Conservation (phyloP, 257 asterid genomes). For the Ehretia macrophylla region DNA sequence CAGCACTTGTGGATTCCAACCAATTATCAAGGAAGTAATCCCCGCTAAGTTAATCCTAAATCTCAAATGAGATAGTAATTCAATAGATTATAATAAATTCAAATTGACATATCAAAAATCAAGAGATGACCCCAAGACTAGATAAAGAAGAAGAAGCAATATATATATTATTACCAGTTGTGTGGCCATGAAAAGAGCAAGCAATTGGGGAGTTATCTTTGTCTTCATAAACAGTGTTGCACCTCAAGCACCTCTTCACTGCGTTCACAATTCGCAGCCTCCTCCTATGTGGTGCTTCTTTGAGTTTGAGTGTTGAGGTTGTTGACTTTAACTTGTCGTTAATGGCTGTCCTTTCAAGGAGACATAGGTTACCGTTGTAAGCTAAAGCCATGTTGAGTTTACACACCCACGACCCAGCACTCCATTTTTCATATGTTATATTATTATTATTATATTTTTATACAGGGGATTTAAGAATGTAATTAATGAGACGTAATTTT, state of each 20-base stretch:
- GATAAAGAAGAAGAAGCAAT: neutral
- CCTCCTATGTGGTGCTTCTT: constrained; percentile 14
- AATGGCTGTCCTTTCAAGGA: neutral
- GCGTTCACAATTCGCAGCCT: constrained; percentile 27
- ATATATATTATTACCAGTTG: constrained; percentile 34
- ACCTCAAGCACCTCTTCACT: constrained; percentile 59
- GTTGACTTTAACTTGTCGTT: neutral
- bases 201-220: constrained; percentile 44
- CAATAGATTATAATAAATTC: too few species aligned
- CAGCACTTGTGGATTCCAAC: too few species aligned
- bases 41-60: too few species aligned
- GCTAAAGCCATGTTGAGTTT: constrained; percentile 10
- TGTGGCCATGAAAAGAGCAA: constrained; percentile 63
- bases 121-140: too few species aligned
- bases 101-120: neutral
- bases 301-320: constrained; percentile 11
- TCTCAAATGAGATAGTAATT: too few species aligned
- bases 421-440: too few species aligned
- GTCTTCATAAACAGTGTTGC: constrained; percentile 42
- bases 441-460: too few species aligned
- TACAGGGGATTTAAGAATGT: too few species aligned
- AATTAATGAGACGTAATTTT: too few species aligned
- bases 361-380: constrained; percentile 1
- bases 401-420: neutral
- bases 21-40: too few species aligned